Percentiles rank a stretch among this genome's conserved stretches.
Conservation (phyloP, 768 basidiomycete species). For the Brasilioporus rufonigricans region DNA sequence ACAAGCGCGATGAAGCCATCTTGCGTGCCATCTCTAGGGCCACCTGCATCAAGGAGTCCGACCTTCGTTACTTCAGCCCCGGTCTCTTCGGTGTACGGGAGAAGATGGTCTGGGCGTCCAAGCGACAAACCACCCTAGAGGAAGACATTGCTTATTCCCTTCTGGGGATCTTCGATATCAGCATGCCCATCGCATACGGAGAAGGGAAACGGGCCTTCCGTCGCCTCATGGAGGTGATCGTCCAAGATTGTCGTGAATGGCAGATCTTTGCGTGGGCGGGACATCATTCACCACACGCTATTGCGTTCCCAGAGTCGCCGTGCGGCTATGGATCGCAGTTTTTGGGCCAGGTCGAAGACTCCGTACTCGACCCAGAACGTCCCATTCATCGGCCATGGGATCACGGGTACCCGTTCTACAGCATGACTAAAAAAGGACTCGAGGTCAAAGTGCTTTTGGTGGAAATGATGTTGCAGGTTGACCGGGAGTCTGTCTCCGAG, state of each 20-base stretch:
- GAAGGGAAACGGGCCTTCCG: slow-evolving; percentile 11
- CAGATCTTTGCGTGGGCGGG: slow-evolving; percentile 9
- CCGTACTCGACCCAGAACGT: background rate
- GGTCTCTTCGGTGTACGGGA: slow-evolving; percentile 6
- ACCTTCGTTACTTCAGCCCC: slow-evolving; percentile 4
- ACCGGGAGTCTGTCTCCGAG: background rate
- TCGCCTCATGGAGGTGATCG: slow-evolving; percentile 7
- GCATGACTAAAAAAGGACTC: background rate
- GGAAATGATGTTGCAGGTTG: slow-evolving; percentile 5
- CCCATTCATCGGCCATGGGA: slow-evolving; percentile 9
- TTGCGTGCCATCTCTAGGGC: background rate
- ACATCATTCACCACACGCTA: slow-evolving; percentile 4
- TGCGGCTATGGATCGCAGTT: background rate
- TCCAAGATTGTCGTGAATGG: slow-evolving; percentile 9
- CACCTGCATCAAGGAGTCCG: background rate
- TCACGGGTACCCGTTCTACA: slow-evolving; percentile 4
- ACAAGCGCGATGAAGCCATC: background rate
- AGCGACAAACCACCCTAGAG: background rate
- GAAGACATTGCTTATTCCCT: slow-evolving; percentile 7
- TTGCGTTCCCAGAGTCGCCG: slow-evolving; percentile 4
- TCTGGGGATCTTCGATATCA: slow-evolving; percentile 9
- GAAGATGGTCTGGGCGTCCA: slow-evolving; percentile 13
- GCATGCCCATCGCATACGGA: slow-evolving; percentile 6
- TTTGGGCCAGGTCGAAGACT: background rate
- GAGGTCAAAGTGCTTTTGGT: slow-evolving; percentile 8